Evolutionary conservation across 345 rosid genomes (phyloP).

Genomic region (Luvunga scandens): DNA sequence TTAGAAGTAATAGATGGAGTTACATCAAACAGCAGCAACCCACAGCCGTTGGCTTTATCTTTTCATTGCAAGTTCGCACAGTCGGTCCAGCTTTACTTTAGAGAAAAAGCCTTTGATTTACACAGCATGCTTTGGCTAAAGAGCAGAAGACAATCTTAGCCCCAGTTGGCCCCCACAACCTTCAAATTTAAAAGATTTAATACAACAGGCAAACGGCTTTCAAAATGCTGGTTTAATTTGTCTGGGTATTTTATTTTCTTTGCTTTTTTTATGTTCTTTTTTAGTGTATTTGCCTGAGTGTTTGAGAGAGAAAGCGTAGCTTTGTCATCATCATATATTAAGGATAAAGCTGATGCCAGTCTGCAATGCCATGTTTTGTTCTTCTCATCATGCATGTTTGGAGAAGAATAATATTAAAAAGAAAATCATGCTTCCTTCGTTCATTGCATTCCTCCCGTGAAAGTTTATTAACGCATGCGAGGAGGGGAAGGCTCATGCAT

Average conservation of each 20-base stretch:
- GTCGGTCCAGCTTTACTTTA: not conserved
- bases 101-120: not conserved
- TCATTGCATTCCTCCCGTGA: not conserved
- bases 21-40: not conserved
- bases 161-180: not conserved
- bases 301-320: not conserved
- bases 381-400: slow-evolving; percentile 1
- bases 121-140: not conserved
- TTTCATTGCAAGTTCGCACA: no score
- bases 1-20: not conserved
- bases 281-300: not conserved
- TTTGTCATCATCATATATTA: not conserved
- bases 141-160: not conserved
- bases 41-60: no score
- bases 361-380: slow-evolving; percentile 4
- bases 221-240: not conserved
- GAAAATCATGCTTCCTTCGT: slow-evolving; percentile 9
- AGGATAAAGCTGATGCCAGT: not conserved
- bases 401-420: not conserved
- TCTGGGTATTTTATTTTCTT: not conserved
- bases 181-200: not conserved
- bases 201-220: not conserved
- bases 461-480: slow-evolving; percentile 13
- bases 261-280: not conserved
- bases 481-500: slow-evolving; percentile 6